phyloP scores from a whole-genome alignment of 2,329 filamentous ascomycete species.

The Alternaria arborescens region DNA sequence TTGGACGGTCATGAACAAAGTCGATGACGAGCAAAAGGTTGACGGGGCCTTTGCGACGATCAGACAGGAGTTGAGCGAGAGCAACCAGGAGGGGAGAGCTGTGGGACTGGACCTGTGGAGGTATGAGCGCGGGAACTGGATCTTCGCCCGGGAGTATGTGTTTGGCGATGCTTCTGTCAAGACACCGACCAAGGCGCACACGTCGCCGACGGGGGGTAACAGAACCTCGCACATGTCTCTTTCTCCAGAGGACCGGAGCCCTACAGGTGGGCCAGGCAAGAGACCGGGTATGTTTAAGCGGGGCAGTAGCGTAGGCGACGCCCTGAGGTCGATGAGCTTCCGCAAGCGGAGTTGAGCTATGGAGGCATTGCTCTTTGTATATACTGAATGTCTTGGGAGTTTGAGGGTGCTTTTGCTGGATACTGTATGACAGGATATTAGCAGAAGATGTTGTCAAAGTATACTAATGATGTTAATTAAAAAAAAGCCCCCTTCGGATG shows the following conservation, averaged over 20 bases:
- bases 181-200: conserved; percentile 1
- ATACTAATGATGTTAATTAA: neutral
- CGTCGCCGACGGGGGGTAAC: neutral
- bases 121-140: conserved; percentile 55
- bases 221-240: conserved; percentile 10
- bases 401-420: neutral
- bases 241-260: conserved; percentile 2
- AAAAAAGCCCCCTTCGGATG: neutral
- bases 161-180: conserved; percentile 34
- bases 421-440: neutral
- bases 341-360: conserved; percentile 18
- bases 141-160: conserved; percentile 47
- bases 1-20: conserved; percentile 60
- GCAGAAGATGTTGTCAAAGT: neutral
- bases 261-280: conserved; percentile 8
- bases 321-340: conserved; percentile 25
- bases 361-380: neutral
- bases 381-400: neutral
- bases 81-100: conserved; percentile 46
- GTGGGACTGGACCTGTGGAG: conserved; percentile 54
- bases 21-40: conserved; percentile 52
- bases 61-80: conserved; percentile 38
- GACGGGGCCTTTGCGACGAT: conserved; percentile 50
- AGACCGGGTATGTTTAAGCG: conserved; percentile 27
- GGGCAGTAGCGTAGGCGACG: conserved; percentile 26